These are phyloP conservation scores for Leccinum uliginosum DNA, from an alignment of 768 basidiomycete species.

Conservation along the genomic window DNA sequence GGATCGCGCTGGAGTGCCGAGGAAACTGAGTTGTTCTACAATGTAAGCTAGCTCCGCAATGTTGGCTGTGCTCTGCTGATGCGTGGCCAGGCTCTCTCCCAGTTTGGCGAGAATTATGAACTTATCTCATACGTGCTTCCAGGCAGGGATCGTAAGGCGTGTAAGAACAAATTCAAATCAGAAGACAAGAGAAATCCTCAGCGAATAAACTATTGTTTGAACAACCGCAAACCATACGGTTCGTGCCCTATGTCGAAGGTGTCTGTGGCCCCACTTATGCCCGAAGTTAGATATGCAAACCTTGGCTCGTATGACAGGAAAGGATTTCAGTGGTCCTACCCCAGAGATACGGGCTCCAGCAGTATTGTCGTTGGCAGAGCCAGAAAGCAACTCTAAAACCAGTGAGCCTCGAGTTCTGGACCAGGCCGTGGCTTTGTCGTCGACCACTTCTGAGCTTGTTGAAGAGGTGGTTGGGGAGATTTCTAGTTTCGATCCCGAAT, in stretches of 20 bases:
- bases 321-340: slow-evolving; percentile 78
- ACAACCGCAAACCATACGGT: slow-evolving; percentile 75
- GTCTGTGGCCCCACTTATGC: background rate
- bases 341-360: slow-evolving; percentile 56
- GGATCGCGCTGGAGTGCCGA: slow-evolving; percentile 86
- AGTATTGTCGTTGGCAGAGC: slow-evolving; percentile 32
- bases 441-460: slow-evolving; percentile 29
- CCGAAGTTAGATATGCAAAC: slow-evolving; percentile 58
- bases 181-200: slow-evolving; percentile 80
- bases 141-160: slow-evolving; percentile 80
- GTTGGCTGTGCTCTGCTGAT: slow-evolving; percentile 7
- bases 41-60: slow-evolving; percentile 45
- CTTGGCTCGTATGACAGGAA: slow-evolving; percentile 76
- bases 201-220: slow-evolving; percentile 73
- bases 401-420: background rate
- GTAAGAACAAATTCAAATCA: slow-evolving; percentile 89
- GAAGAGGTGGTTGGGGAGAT: slow-evolving; percentile 32
- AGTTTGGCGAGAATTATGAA: slow-evolving; percentile 92
- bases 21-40: slow-evolving; percentile 85
- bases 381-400: slow-evolving; percentile 1
- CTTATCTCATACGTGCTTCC: slow-evolving; percentile 84
- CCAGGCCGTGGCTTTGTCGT: slow-evolving; percentile 29
- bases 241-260: slow-evolving; percentile 20
- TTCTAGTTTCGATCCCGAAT: slow-evolving; percentile 21
- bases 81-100: slow-evolving; percentile 67